phyloP scores from a whole-genome alignment of 371 early-diverging fungal genomes.

The Zychaea mexicana region DNA sequence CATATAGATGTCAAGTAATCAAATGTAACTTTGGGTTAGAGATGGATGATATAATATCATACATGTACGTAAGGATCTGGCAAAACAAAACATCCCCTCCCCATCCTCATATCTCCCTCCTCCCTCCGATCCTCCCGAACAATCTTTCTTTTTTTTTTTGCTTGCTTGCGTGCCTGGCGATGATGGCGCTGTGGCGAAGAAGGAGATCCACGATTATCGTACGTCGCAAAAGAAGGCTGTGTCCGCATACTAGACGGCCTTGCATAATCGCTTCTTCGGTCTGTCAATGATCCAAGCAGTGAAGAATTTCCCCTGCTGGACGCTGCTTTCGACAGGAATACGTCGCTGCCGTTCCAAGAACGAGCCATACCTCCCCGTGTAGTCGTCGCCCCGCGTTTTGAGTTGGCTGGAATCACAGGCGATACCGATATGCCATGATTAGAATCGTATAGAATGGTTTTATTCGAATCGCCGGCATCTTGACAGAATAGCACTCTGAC shows the following conservation, averaged over 20 bases:
- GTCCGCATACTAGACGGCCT: constrained; percentile 36
- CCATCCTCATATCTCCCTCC: neutral
- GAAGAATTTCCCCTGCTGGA: neutral
- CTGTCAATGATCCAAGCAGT: constrained; percentile 29
- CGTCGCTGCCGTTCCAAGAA: constrained; percentile 12
- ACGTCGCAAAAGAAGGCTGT: constrained; percentile 27
- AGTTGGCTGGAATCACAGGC: constrained; percentile 11
- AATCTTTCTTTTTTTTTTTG: neutral
- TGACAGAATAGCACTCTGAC: constrained; percentile 43
- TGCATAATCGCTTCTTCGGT: constrained; percentile 29
- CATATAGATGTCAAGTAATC: too few species aligned
- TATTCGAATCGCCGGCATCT: constrained; percentile 45
- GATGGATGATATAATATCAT: too few species aligned
- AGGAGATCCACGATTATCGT: constrained; percentile 13
- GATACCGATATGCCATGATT: constrained; percentile 18
- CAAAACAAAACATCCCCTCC: too few species aligned
- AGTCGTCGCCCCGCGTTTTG: neutral
- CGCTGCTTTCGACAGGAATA: neutral
- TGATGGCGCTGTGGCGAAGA: constrained; percentile 18
- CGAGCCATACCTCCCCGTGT: constrained; percentile 12
- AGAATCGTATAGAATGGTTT: constrained; percentile 47
- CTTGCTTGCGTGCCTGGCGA: constrained; percentile 17
- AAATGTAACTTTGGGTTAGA: too few species aligned
- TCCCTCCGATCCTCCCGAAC: neutral
- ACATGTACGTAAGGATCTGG: too few species aligned